Conservation (phyloP, 169 alveolate species). For the Theileria annulata region DNA sequence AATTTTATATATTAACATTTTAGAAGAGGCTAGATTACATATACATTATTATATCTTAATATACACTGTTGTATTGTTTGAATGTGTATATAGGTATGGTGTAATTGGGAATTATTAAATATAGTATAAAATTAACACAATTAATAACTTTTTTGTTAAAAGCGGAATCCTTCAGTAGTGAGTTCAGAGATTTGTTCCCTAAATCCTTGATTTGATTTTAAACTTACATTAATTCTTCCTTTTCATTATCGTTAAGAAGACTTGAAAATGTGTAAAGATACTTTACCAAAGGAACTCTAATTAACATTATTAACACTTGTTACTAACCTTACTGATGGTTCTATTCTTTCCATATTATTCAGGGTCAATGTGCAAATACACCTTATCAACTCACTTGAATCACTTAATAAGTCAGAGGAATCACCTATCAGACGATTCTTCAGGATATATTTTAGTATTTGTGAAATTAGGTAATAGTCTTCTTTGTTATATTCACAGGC, state of each 20-base stretch:
- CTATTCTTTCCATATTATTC: conserved; percentile 1
- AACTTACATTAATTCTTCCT: neutral
- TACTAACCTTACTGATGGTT: neutral
- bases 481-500: neutral
- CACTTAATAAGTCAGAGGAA: too few species aligned
- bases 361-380: conserved; percentile 5
- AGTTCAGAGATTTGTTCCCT: neutral
- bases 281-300: conserved; percentile 9
- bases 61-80: neutral
- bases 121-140: neutral
- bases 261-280: neutral
- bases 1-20: neutral
- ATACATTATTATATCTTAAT: too few species aligned
- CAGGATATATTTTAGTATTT: conserved; percentile 6
- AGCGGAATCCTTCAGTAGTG: neutral
- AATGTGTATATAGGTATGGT: neutral
- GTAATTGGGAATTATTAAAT: neutral
- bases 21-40: neutral
- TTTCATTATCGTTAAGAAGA: conserved; percentile 2
- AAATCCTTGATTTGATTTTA: neutral
- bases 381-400: neutral
- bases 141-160: neutral
- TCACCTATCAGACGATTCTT: neutral
- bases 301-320: neutral
- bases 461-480: conserved; percentile 10